Evolutionary conservation across 176 grass and related monocot species (phyloP).

Genomic region (Phragmites australis): DNA sequence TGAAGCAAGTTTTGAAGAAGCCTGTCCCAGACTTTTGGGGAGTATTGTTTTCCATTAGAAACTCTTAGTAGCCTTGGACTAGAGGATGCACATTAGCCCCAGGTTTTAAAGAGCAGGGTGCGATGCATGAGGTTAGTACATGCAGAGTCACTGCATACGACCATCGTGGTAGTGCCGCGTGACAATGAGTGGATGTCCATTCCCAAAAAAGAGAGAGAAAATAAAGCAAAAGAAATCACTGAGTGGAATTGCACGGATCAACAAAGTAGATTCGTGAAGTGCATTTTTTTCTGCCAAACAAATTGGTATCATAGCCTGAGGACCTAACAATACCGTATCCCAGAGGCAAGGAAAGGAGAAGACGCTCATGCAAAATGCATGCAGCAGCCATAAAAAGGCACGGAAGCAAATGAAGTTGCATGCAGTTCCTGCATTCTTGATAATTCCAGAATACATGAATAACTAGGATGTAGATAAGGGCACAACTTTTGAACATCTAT

Average conservation of each 20-base stretch:
- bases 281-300: conserved; percentile 26
- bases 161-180: conserved; percentile 25
- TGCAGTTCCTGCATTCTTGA: neutral
- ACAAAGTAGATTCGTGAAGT: conserved; percentile 35
- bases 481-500: neutral
- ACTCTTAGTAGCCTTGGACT: conserved; percentile 40
- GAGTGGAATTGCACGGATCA: conserved; percentile 8
- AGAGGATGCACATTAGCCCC: conserved; percentile 1
- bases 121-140: conserved; percentile 37
- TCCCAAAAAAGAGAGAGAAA: conserved; percentile 17
- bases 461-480: conserved; percentile 28
- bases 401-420: neutral
- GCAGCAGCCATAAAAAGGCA: conserved; percentile 29
- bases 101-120: conserved; percentile 53
- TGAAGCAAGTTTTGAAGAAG: conserved; percentile 91
- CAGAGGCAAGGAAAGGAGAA: conserved; percentile 28
- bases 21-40: conserved; percentile 56
- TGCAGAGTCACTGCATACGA: conserved; percentile 10
- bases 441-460: neutral
- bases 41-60: conserved; percentile 47
- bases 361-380: conserved; percentile 39
- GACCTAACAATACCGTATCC: conserved; percentile 6
- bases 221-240: conserved; percentile 19
- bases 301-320: conserved; percentile 2
- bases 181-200: conserved; percentile 56